Evolutionary conservation across 2,329 filamentous ascomycete species (phyloP).

Genomic region (Tolypocladium album): DNA sequence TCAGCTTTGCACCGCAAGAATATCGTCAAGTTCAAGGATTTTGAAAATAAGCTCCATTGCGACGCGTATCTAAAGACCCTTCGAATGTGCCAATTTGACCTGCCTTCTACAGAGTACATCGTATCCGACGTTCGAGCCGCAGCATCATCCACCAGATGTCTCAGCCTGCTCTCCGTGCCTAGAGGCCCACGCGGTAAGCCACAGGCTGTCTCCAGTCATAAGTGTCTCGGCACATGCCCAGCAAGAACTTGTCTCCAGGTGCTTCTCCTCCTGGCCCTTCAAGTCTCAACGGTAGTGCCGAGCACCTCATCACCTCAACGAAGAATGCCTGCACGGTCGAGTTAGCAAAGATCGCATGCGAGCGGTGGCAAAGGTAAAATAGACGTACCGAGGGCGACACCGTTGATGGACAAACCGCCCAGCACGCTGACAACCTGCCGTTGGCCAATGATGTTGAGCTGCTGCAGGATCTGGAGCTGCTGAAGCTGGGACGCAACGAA

Average conservation of each 20-base stretch:
- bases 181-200: not conserved
- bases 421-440: slow-evolving; percentile 12
- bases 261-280: not conserved
- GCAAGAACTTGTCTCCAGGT: not conserved
- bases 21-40: not conserved
- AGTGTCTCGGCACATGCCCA: not conserved
- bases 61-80: not conserved
- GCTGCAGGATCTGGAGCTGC: slow-evolving; percentile 14
- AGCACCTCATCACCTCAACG: not conserved
- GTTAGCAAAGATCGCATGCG: not conserved
- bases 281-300: not conserved
- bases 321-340: not conserved
- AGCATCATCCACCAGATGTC: not conserved
- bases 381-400: slow-evolving; percentile 9
- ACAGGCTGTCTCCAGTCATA: not conserved
- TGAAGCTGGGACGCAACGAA: slow-evolving; percentile 14
- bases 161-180: not conserved
- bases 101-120: not conserved
- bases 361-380: not conserved
- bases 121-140: not conserved
- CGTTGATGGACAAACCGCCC: slow-evolving; percentile 9
- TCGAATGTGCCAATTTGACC: not conserved
- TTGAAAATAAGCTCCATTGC: not conserved
- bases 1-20: not conserved
- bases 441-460: slow-evolving; percentile 11